phyloP scores from a whole-genome alignment of 2,329 filamentous ascomycete species.

The Neopestalotiopsis clavispora region DNA sequence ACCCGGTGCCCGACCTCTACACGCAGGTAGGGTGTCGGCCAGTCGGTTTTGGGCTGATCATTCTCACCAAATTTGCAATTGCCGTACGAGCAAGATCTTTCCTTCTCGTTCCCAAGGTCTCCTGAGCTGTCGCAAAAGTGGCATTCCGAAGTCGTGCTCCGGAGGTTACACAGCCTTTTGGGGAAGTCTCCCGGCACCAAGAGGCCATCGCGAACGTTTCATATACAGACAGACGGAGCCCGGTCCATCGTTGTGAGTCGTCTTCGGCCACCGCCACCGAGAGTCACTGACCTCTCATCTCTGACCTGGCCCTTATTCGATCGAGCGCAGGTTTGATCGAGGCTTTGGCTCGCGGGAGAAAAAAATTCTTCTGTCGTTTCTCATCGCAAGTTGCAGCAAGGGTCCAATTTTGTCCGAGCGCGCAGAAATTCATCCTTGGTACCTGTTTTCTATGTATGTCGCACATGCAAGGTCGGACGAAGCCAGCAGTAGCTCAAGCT shows the following conservation, averaged over 20 bases:
- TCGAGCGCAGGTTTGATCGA: background rate
- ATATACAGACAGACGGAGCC: slow-evolving; percentile 6
- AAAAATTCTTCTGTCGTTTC: background rate
- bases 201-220: slow-evolving; percentile 9
- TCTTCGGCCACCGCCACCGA: background rate
- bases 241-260: background rate
- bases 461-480: background rate
- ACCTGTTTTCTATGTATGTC: background rate
- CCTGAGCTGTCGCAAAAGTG: slow-evolving; percentile 5
- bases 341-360: background rate
- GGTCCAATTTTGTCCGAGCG: slow-evolving; percentile 16
- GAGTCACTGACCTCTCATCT: background rate
- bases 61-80: too few relatives aligned
- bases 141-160: slow-evolving; percentile 16
- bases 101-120: too few relatives aligned
- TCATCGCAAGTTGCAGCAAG: slow-evolving; percentile 6
- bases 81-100: too few relatives aligned
- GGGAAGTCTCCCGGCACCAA: slow-evolving; percentile 5
- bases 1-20: background rate
- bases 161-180: slow-evolving; percentile 10
- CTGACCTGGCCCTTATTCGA: background rate
- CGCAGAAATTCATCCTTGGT: background rate
- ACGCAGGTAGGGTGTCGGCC: too few relatives aligned
- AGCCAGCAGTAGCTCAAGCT: background rate
- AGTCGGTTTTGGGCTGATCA: too few relatives aligned